Percentiles rank a stretch among this genome's conserved stretches.
phyloP scores from a whole-genome alignment of 176 grass and related monocot species.

The Typha latifolia region DNA sequence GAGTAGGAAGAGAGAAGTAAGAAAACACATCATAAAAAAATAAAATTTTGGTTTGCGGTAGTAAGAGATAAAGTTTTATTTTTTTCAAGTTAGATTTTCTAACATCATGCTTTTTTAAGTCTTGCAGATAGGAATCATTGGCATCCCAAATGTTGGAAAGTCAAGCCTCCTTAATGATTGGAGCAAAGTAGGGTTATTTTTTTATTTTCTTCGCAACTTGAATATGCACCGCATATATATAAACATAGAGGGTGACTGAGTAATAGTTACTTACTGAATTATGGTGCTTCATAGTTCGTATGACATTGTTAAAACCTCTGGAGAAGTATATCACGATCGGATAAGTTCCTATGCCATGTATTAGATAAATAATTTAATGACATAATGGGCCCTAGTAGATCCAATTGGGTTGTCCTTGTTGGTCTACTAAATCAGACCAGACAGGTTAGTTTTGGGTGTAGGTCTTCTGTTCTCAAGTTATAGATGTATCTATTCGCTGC shows the following conservation, averaged over 20 bases:
- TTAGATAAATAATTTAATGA: background rate
- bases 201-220: background rate
- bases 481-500: background rate
- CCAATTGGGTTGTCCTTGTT: background rate
- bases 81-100: background rate
- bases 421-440: background rate
- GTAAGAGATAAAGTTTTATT: too few species aligned
- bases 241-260: background rate
- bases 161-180: constrained; percentile 93
- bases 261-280: too few species aligned
- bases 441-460: too few species aligned
- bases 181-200: constrained; percentile 75
- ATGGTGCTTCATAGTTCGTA: background rate
- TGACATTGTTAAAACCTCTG: background rate
- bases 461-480: background rate
- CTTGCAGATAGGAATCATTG: constrained; percentile 78
- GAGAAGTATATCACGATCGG: background rate
- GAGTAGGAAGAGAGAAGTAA: too few species aligned
- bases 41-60: too few species aligned
- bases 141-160: constrained; percentile 89
- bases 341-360: background rate
- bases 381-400: background rate
- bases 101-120: background rate
- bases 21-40: too few species aligned
- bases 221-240: background rate